Base-by-base conservation (phyloP, 2,329 filamentous ascomycete genomes). In the Fusarium proliferatum region DNA sequence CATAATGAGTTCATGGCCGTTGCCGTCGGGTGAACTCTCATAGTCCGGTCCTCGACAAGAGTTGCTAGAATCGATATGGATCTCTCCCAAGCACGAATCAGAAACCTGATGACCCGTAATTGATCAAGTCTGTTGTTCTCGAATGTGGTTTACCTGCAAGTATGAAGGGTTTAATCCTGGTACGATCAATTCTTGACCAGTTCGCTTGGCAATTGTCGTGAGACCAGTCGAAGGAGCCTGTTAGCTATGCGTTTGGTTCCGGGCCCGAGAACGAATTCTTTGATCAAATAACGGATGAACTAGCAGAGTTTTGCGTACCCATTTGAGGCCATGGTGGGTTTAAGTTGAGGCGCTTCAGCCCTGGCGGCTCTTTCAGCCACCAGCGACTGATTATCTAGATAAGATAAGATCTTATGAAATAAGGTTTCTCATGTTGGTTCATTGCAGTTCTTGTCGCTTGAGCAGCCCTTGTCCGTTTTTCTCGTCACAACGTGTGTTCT, bases 361-460 rank as follows among this genome's bases (percentile, higher is more conserved):
- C 49, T 74, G 58, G 42, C 48, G 39, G 28, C 43, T 57, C 55
- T 38, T 30, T 38, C 28, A 21, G 46, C 30, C 13, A 33, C 48
- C 49, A 34, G n/a, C 17, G 9, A 26, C 12, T 33, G 43, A 52
- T 69, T 28, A 64, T 64, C 57, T n/a, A 52, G 66, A 69, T 69
- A 46, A 69, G 64, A 69, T 69, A 64, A 69, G 64, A 69, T 69
- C 49, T 6, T 17, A 16, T n/a, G 15, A 26, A 28, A 52, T 21
- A 34, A 36, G 21, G 11, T 45, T 64, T 28, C 17, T 48, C 5
- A 41, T 57, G 49, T 57, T 56, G 38, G 48, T 58, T 36, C 13
- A 21, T 23, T 11, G 30, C 5, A 21, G 9, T 11, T 23, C 23
- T 1, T 45, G n/a, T 43, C 19, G 16, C 26, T 45, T 45, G 9